A percentile compares a stretch with the other conserved stretches of the same genome.
phyloP scores from a whole-genome alignment of 345 rosid genomes.

The Clausena lansium region DNA sequence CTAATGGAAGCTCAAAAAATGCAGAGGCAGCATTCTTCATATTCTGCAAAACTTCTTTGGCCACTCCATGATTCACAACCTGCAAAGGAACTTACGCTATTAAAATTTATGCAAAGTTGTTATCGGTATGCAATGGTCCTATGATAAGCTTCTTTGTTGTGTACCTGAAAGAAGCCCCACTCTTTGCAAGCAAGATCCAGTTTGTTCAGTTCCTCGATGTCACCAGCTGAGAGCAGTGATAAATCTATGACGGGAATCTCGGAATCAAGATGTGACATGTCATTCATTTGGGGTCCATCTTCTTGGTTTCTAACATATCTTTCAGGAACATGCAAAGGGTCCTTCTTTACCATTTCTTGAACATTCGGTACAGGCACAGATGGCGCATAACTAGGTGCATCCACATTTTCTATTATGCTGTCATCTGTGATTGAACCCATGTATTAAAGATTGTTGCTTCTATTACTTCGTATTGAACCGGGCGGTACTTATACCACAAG shows the following conservation, averaged over 20 bases:
- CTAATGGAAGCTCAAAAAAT: conserved; percentile 24
- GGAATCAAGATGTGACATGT: conserved; percentile 21
- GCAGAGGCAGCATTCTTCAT: conserved; percentile 15
- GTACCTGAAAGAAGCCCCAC: conserved; percentile 38
- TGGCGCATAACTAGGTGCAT: conserved; percentile 12
- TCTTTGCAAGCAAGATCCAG: conserved; percentile 27
- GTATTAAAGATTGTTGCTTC: background rate
- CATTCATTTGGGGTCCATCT: conserved; percentile 1
- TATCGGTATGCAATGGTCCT: background rate
- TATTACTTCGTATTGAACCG: background rate
- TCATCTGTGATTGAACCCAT: conserved; percentile 11
- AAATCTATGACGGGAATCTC: conserved; percentile 26
- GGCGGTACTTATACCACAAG: background rate
- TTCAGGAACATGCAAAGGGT: conserved; percentile 28
- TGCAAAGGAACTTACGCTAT: background rate
- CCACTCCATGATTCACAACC: conserved; percentile 32
- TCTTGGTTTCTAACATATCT: conserved; percentile 25
- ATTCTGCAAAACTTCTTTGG: conserved; percentile 18
- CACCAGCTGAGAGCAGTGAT: conserved; percentile 19
- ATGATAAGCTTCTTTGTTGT: background rate
- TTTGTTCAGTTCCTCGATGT: conserved; percentile 24
- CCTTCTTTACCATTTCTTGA: conserved; percentile 29
- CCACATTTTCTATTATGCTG: conserved; percentile 5
- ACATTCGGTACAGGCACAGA: conserved; percentile 34
- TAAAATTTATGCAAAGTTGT: background rate